Evolutionary conservation across 768 basidiomycete genomes (phyloP), one percentile per base, ranked within the genome.

Genomic region (Boletus rubroflammeus): DNA sequence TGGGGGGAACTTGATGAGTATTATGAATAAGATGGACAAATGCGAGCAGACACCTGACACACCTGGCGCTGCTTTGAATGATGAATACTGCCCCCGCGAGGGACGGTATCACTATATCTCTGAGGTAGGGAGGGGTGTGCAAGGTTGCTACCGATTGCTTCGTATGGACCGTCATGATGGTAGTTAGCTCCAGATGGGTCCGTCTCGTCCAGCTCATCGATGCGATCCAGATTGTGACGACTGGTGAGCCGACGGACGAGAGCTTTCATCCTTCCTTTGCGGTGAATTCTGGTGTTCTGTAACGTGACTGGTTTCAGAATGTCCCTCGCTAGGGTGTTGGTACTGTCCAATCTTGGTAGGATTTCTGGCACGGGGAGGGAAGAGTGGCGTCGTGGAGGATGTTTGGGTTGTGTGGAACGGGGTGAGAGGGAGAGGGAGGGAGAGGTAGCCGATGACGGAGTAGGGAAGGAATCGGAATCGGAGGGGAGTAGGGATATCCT

Each of bases 131-230:
- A 50, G 19, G 60, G 57, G 11, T 58, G 50, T 3, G 32, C 51
- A 26, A 58, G 48, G 55, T 50, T 57, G 55, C n/a, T 73, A 36
- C 66, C 65, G 38, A 80, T 76, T 3, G 79, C 86, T 63, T 91
- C 86, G 62, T 90, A 92, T n/a, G 87, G 88, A 0, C 88, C 84
- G 31, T 74, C 75, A 60, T 90, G 87, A 64, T 90, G 89, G 57
- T 85, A 71, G 17, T 75, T 68, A 8, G 76, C 55, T 4, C 88
- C 88, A 54, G 83, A 75, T 2, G 88, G 87, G 67, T 83, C 86
- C 6, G 82, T 81, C 65, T 88, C 86, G 66, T 91, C 90, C 32
- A 91, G 70, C 67, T 89, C 86, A 64, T 92, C 89, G 56, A 92
- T 85, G 29, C 78, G 76, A 71, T 90, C 89, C 48, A 90, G 75